Percentiles rank a stretch among this genome's conserved stretches.
Conservation (phyloP, 768 basidiomycete genomes). For the Ramaria sp. region DNA sequence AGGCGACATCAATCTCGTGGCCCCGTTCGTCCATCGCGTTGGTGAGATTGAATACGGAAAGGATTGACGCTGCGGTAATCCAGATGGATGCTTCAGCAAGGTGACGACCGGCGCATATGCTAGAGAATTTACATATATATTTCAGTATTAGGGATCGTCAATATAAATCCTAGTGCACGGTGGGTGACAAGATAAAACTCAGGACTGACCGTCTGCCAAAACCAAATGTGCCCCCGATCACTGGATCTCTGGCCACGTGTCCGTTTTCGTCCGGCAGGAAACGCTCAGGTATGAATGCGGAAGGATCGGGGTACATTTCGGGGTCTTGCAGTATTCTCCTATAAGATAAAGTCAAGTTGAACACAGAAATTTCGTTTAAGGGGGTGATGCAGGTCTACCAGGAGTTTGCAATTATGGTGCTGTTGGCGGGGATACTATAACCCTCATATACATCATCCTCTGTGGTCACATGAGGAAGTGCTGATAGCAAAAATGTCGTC, state of each 20-base stretch:
- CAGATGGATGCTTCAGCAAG: slow-evolving; percentile 19
- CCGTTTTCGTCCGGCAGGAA: slow-evolving; percentile 11
- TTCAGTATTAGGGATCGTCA: no score
- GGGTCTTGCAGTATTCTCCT: slow-evolving; percentile 15
- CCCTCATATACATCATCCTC: slow-evolving; percentile 16
- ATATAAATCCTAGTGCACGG: neutral
- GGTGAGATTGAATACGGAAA: slow-evolving; percentile 34
- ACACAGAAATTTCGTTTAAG: neutral
- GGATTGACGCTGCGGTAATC: slow-evolving; percentile 32
- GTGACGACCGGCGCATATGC: slow-evolving; percentile 15
- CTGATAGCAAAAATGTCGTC: neutral
- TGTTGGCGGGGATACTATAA: slow-evolving; percentile 14
- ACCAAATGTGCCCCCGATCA: slow-evolving; percentile 14
- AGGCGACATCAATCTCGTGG: slow-evolving; percentile 3
- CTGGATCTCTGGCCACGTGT: slow-evolving; percentile 8
- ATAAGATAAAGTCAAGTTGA: neutral
- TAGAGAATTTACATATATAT: no score
- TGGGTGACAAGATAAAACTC: neutral
- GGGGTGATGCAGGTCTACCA: slow-evolving; percentile 11
- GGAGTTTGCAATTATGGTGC: slow-evolving; percentile 12
- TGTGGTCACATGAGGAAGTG: neutral
- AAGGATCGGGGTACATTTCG: slow-evolving; percentile 15
- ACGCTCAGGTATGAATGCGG: slow-evolving; percentile 17
- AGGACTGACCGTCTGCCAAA: slow-evolving; percentile 17
- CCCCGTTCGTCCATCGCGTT: slow-evolving; percentile 26